Evolutionary conservation across 805 yeast species (phyloP).

Genomic region (Kurtzmaniella fragi): DNA sequence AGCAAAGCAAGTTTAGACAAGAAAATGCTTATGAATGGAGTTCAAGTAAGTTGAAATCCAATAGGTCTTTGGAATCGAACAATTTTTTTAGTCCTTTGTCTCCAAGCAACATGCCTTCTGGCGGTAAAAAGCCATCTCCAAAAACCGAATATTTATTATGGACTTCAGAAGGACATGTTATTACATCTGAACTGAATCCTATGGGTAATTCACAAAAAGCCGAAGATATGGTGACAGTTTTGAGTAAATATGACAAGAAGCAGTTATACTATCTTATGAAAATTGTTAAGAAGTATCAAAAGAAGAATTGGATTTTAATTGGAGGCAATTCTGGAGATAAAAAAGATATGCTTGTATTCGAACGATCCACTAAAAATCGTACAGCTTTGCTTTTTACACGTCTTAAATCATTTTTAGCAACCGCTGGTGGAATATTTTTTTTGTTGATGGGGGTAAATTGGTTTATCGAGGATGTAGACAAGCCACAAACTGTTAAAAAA

Average conservation of each 20-base stretch:
- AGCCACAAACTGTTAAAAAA: background rate
- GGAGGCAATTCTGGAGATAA: constrained; percentile 37
- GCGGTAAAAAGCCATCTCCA: constrained; percentile 4
- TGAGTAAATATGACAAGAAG: constrained; percentile 28
- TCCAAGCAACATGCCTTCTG: constrained; percentile 5
- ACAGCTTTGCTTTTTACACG: constrained; percentile 5
- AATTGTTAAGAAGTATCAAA: constrained; percentile 38
- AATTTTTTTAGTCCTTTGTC: constrained; percentile 44
- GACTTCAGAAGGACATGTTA: constrained; percentile 29
- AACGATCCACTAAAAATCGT: constrained; percentile 1
- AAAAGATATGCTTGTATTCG: constrained; percentile 10
- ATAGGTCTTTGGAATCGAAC: constrained; percentile 34
- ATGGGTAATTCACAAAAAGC: constrained; percentile 28
- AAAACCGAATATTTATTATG: constrained; percentile 23
- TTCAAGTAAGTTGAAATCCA: constrained; percentile 25
- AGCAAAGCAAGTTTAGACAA: constrained; percentile 43
- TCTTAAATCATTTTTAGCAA: constrained; percentile 18
- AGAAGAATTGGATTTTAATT: constrained; percentile 47
- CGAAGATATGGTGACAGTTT: constrained; percentile 39
- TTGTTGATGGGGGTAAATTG: constrained; percentile 17
- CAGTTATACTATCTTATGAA: constrained; percentile 31
- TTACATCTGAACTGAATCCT: constrained; percentile 32
- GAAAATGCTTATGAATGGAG: constrained; percentile 52
- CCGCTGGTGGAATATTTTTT: constrained; percentile 19
- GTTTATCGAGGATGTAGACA: constrained; percentile 7